Base-by-base conservation (phyloP, 169 alveolate species). In the Cyclospora cayetanensis region DNA sequence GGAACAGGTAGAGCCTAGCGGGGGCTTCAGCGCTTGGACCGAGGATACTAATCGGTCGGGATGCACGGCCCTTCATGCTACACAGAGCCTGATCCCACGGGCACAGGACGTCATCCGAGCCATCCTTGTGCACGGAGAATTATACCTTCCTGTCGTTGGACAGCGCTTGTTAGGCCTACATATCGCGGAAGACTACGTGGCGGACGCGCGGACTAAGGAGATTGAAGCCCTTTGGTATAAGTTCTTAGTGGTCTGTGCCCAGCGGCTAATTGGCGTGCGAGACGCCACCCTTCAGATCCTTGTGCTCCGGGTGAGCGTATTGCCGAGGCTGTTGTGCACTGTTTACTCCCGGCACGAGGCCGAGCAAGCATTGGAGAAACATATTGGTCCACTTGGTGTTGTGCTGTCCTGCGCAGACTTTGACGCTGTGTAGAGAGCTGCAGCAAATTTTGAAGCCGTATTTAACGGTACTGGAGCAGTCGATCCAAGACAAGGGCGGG, bases 71-170 rank as follows among this genome's bases (percentile, higher is more conserved):
- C 35, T 46, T 42, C 70, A 3, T 4, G 39, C 72, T n/a, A 77
- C 88, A 9, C 72, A 66, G 12, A 43, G 31, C 35, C 20, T 77
- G 46, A 27, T 77, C 50, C 88, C 88, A 9, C 88, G 88, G 27
- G 88, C 88, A 29, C 88, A 77, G 52, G 88, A 77, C 31, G 88
- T 77, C 72, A 66, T 77, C 20, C 70, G 88, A 43, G 88, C 88
- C 70, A 77, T 77, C 68, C 0, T 77, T 4, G 70, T 70, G 25
- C 72, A 46, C 20, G 88, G 88, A 43, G 88, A 77, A n/a, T 46
- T 77, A 31, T 70, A 43, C 50, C 15, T 46, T 46, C 52, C 72
- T 18, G 46, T 29, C 43, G 66, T 50, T 15, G 88, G 88, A 11
- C 72, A 31, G 68, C 66, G 70, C 1, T 25, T 77, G 66, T 35